A percentile compares a stretch with the other conserved stretches of the same genome.
Conservation (phyloP, 768 basidiomycete species). For the Butyriboletus loyo region DNA sequence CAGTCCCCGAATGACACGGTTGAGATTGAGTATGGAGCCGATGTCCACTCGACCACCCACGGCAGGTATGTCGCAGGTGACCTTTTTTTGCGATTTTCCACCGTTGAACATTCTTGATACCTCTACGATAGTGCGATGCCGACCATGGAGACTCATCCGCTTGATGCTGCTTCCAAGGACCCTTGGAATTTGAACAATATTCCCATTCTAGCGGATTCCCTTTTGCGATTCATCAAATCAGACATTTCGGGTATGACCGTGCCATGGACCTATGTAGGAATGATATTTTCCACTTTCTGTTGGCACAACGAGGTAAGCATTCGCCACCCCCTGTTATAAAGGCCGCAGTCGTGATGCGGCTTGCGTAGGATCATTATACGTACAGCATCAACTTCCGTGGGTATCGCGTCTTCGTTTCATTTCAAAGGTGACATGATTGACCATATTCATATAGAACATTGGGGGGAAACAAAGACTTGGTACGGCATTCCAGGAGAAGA, state of each 20-base stretch:
- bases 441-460: conserved; percentile 69
- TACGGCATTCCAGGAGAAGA: conserved; percentile 97
- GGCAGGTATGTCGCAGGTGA: conserved; percentile 68
- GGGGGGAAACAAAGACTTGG: conserved; percentile 99
- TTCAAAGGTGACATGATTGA: conserved; percentile 24
- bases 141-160: conserved; percentile 89
- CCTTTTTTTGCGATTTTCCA: conserved; percentile 17
- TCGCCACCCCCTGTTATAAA: conserved; percentile 14
- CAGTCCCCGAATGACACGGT: conserved; percentile 88
- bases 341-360: conserved; percentile 21
- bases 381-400: conserved; percentile 92
- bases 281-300: conserved; percentile 98
- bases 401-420: conserved; percentile 30
- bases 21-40: conserved; percentile 99
- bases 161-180: conserved; percentile 83
- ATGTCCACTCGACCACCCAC: conserved; percentile 95
- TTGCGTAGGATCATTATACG: conserved; percentile 87
- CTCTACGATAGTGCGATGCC: conserved; percentile 76
- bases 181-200: conserved; percentile 99
- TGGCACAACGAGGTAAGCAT: conserved; percentile 93
- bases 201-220: conserved; percentile 87
- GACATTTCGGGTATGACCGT: conserved; percentile 99
- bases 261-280: conserved; percentile 98
- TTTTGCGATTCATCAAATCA: conserved; percentile 95
- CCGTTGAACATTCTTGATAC: conserved; percentile 24